Base-by-base conservation (phyloP, 371 early-diverging fungal species). In the Aphelidium insulamus region DNA sequence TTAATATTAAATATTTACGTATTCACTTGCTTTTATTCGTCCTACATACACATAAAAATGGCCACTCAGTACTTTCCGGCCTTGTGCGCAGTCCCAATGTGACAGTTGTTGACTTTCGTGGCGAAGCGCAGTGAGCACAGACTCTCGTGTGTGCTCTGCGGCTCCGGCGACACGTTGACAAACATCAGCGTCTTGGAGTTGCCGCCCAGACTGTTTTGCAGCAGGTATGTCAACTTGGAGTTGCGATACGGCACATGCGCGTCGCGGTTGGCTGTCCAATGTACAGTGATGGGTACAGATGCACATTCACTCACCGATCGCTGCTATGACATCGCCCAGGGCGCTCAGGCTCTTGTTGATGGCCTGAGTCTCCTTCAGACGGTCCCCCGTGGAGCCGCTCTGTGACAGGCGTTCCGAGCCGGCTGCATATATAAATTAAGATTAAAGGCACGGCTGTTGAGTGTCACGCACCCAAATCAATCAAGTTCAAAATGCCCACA, bases 111-210 rank as follows among this genome's bases (percentile, higher is more conserved):
- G 43, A 82, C 92, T 68, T 90, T 94, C 23, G 83, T 77, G 4
- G 94, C 95, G 68, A 98, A 95, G 38, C 94, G 58, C 32, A 98
- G 59, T 3, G 91, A 85, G 52, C 82, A 84, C 21, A 98, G 45
- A 3, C 82, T 86, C 53, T 98, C 98, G 23, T 65, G 55, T 29
- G 79, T 59, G 49, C 72, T 72, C 21, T 60, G 55, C 12, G 56
- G 40, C 34, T 70, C 43, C 7, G 90, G 88, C 16, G 77, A 75
- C 19, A 99, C 65, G 45, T 95, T 97, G 16, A 97, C 95, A 72
- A 99, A 87, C 97, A 99, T 98, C 12, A 92, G 64, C 1, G 88
- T 88, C 52, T 94, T 91, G 43, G 83, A 79, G 44, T 91, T 94
- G 14, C 90, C 90, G 6, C 55, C 83, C 4, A 92, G 61, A 0